A percentile compares a stretch with the other conserved stretches of the same genome.
phyloP scores from a whole-genome alignment of 2,329 filamentous ascomycete species.

The Ophiostoma montium region DNA sequence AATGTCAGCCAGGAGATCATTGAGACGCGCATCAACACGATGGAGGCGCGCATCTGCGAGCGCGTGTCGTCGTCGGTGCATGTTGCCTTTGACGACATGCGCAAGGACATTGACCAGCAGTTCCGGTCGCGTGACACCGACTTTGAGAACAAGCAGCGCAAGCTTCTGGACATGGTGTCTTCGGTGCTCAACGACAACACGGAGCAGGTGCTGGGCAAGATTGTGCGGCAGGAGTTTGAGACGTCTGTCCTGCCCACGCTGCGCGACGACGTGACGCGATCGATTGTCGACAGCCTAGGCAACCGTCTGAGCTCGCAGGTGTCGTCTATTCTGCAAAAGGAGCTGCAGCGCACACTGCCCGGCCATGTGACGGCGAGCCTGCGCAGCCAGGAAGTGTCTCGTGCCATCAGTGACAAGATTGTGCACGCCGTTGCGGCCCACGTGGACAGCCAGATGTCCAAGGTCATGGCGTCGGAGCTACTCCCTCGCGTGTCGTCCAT shows the following conservation, averaged over 20 bases:
- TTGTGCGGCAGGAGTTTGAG: slow-evolving; percentile 64
- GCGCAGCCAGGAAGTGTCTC: slow-evolving; percentile 59
- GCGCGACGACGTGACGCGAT: slow-evolving; percentile 49
- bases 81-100: slow-evolving; percentile 31
- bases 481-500: slow-evolving; percentile 51
- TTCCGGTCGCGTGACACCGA: slow-evolving; percentile 34
- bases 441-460: slow-evolving; percentile 55
- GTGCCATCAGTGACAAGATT: slow-evolving; percentile 58
- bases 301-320: slow-evolving; percentile 53
- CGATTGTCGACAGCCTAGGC: slow-evolving; percentile 58
- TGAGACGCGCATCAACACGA: slow-evolving; percentile 37
- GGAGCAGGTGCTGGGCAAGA: slow-evolving; percentile 58
- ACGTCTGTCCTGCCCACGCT: slow-evolving; percentile 63
- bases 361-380: slow-evolving; percentile 51
- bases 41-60: slow-evolving; percentile 36
- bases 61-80: slow-evolving; percentile 36
- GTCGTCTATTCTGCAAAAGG: slow-evolving; percentile 52
- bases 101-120: slow-evolving; percentile 45
- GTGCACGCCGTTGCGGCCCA: slow-evolving; percentile 49
- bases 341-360: slow-evolving; percentile 59
- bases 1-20: slow-evolving; percentile 27
- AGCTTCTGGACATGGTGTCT: slow-evolving; percentile 43
- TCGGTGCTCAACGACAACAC: slow-evolving; percentile 48
- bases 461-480: slow-evolving; percentile 48
- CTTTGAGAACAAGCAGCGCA: slow-evolving; percentile 38